A percentile compares a stretch with the other conserved stretches of the same genome.
Evolutionary conservation across 2,329 filamentous ascomycete species (phyloP).

Genomic region (Sordariomycetes sp.): DNA sequence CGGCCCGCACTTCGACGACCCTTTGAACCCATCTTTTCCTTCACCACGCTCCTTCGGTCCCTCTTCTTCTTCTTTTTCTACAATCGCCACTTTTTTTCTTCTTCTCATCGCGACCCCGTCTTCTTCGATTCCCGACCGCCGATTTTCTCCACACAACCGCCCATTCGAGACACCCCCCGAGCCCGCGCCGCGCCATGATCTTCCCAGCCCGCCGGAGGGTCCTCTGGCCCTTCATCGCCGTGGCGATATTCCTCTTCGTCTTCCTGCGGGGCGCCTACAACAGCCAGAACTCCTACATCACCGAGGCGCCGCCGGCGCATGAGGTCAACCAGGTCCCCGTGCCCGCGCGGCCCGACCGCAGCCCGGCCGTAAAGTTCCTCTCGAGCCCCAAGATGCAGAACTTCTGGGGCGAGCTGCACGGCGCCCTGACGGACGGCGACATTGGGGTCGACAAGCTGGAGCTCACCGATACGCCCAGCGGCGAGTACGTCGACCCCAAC

Average conservation of each 20-base stretch:
- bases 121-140: not conserved
- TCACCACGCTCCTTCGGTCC: not conserved
- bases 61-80: not conserved
- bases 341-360: not conserved
- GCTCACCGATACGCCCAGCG: not conserved
- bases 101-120: not conserved
- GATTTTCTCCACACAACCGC: not conserved
- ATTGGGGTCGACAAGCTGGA: slow-evolving; percentile 5
- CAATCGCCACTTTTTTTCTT: not conserved
- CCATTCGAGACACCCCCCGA: not conserved
- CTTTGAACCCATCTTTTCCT: not conserved
- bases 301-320: not conserved
- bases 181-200: slow-evolving; percentile 1
- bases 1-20: not conserved
- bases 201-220: slow-evolving; percentile 4
- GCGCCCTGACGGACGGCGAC: slow-evolving; percentile 1
- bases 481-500: slow-evolving; percentile 6
- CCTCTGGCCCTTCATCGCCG: slow-evolving; percentile 2
- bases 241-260: slow-evolving; percentile 1
- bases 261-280: slow-evolving; percentile 4
- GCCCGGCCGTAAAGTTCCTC: slow-evolving; percentile 6
- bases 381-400: slow-evolving; percentile 1
- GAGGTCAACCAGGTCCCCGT: not conserved
- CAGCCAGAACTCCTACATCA: not conserved
- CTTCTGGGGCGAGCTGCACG: slow-evolving; percentile 7